Percentiles rank a stretch among this genome's conserved stretches.
These are phyloP conservation scores for Xylariaceae sp. DNA, from an alignment of 2,329 filamentous ascomycete species.

Conservation along the genomic window DNA sequence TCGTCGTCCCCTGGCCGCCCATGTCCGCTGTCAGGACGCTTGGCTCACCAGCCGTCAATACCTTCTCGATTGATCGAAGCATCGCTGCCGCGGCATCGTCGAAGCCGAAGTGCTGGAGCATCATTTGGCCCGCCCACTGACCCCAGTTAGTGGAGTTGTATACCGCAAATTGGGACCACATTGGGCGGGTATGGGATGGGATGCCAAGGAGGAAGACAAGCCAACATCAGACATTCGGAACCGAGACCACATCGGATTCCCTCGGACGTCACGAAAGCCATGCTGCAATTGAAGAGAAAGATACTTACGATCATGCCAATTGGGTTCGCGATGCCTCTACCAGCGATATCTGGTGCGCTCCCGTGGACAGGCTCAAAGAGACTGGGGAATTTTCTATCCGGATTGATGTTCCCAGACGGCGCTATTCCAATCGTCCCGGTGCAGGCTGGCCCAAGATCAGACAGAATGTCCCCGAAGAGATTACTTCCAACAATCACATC, in stretches of 20 bases:
- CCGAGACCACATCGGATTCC: too few species aligned
- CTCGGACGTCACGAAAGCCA: too few species aligned
- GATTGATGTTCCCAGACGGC: constrained; percentile 56
- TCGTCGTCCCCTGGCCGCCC: constrained; percentile 48
- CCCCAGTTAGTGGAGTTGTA: too few species aligned
- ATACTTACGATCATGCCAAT: constrained; percentile 47
- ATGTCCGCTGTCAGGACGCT: constrained; percentile 52
- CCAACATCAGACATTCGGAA: too few species aligned
- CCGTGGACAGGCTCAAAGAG: constrained; percentile 60
- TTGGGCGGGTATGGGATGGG: too few species aligned
- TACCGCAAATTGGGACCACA: too few species aligned
- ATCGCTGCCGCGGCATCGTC: constrained; percentile 44
- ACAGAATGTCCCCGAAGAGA: constrained; percentile 33
- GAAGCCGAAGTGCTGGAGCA: constrained; percentile 58
- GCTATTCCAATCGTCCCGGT: constrained; percentile 62
- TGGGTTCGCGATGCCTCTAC: constrained; percentile 55
- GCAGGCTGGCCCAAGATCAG: constrained; percentile 54
- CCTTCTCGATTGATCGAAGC: constrained; percentile 20
- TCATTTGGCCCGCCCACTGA: constrained; percentile 60
- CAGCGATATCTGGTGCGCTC: constrained; percentile 56
- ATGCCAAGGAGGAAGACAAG: too few species aligned
- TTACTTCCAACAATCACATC: constrained; percentile 58
- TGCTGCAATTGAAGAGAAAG: too few species aligned
- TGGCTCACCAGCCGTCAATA: constrained; percentile 33
- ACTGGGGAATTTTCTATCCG: constrained; percentile 49